A percentile compares a stretch with the other conserved stretches of the same genome.
phyloP scores from a whole-genome alignment of 129 eudicot species.

The Daucus carota region DNA sequence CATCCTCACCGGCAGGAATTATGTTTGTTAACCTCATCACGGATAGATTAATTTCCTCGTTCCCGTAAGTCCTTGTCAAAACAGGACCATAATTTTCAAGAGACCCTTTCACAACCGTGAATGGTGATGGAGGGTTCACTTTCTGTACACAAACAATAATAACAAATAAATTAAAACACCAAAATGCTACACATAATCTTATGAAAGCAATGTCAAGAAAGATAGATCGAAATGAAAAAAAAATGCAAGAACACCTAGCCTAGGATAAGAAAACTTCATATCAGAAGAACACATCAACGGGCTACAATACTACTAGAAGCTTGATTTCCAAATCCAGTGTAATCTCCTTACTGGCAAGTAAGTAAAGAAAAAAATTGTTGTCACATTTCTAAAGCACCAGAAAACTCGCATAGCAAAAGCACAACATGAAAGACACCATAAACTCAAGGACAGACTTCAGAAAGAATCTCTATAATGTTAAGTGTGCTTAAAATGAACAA shows the following conservation, averaged over 20 bases:
- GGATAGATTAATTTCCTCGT: constrained; percentile 70
- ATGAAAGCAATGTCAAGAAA: background rate
- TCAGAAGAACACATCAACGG: background rate
- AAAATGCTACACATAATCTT: background rate
- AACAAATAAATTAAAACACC: background rate
- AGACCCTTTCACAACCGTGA: constrained; percentile 71
- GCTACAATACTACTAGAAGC: background rate
- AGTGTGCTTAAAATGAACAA: background rate
- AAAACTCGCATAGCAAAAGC: background rate
- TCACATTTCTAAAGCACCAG: background rate
- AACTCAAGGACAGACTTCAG: background rate
- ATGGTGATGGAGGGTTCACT: constrained; percentile 68
- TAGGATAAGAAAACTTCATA: background rate
- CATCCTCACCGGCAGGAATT: constrained; percentile 30
- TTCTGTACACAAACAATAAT: constrained; percentile 35
- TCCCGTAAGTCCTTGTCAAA: constrained; percentile 42
- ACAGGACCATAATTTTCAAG: constrained; percentile 71
- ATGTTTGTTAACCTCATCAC: constrained; percentile 73
- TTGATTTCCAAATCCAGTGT: background rate
- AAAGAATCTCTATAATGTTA: background rate
- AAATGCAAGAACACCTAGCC: background rate
- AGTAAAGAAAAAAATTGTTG: background rate
- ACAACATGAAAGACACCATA: background rate
- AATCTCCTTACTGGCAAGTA: background rate
- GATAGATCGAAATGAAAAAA: background rate